These are phyloP conservation scores for Hymenoscyphus linearis DNA, from an alignment of 2,329 filamentous ascomycete genomes.

Conservation along the genomic window DNA sequence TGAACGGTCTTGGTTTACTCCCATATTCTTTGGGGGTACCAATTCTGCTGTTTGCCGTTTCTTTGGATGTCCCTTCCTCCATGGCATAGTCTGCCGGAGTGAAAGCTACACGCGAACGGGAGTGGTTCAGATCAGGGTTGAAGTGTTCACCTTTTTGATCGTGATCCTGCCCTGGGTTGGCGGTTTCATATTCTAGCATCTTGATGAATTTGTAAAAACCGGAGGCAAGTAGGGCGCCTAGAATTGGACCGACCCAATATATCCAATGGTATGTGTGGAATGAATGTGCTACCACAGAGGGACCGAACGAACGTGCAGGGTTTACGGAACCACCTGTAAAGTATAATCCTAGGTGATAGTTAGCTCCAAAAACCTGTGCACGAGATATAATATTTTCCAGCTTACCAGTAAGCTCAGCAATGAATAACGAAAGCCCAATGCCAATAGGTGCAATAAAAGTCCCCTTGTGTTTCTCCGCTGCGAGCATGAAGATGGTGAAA, in stretches of 20 bases:
- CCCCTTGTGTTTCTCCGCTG: slow-evolving; percentile 43
- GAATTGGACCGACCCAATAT: slow-evolving; percentile 45
- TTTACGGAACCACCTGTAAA: slow-evolving; percentile 45
- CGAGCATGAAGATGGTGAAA: slow-evolving; percentile 46
- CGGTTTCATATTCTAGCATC: slow-evolving; percentile 47
- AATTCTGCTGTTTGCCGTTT: background rate
- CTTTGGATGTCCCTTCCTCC: slow-evolving; percentile 5
- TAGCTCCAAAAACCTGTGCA: background rate
- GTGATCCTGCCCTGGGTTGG: slow-evolving; percentile 30
- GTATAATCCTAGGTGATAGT: slow-evolving; percentile 35
- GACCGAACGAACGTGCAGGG: slow-evolving; percentile 43
- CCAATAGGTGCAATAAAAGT: slow-evolving; percentile 45
- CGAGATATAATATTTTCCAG: no score
- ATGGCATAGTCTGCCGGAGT: slow-evolving; percentile 16
- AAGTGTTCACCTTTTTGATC: slow-evolving; percentile 18
- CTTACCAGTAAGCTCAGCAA: slow-evolving; percentile 35
- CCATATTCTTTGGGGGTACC: slow-evolving; percentile 16
- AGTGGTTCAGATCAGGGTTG: slow-evolving; percentile 14
- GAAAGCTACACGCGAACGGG: slow-evolving; percentile 14
- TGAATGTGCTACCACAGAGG: slow-evolving; percentile 38
- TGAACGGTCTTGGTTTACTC: slow-evolving; percentile 9
- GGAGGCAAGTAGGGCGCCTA: slow-evolving; percentile 44
- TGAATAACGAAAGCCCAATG: slow-evolving; percentile 43
- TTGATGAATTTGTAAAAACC: slow-evolving; percentile 46
- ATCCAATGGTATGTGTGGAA: slow-evolving; percentile 45